Base-by-base conservation (phyloP, 164 flowering plant genomes). In the Nelumbo lutea region DNA sequence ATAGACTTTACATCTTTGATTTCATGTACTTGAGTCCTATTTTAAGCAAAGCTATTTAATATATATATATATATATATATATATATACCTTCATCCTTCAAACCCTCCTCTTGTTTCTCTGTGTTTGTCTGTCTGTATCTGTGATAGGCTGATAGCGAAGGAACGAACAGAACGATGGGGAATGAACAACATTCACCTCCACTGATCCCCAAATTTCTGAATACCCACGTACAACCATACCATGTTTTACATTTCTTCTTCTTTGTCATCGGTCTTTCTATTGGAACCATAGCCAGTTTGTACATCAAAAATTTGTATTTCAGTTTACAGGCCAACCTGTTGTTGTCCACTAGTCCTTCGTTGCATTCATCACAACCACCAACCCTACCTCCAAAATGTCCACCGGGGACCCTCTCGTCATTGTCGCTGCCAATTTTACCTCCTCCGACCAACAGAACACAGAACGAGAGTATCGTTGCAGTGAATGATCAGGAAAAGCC, bases 401-500 rank as follows among this genome's bases (percentile, higher is more conserved):
- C 27, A 5, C 9, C 51, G 51, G 51, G 51, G 5, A 1, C 1
- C 51, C 9, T 5, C 51, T 47, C 51, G 51, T 5, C 51, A 5
- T 5, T 1, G 9, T 47, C 7, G 51, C 9, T 47, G 9, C 51
- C 51, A 47, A 9, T 5, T 5, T 47, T 9, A 47, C 5, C 51
- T 9, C 5, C 5, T 47, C 5, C 51, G 5, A 47, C 51, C 9
- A 5, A 47, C 51, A 47, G 5, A 47, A 9, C 5, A 9, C 7
- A 47, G 27, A 27, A 27, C 7, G 53, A 50, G 46, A 50, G 38
- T 47, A 13, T 53, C 0, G 46, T 65, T 2, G 81, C 81, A 9
- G 53, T 80, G 66, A 59, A 61, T 42, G 80, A 79, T 42, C 77
- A 47, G 50, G 8, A 77, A 40, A 77, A 72, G 68, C 78, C 77